phyloP scores from a whole-genome alignment of 768 basidiomycete genomes.

The Psilocybe tampanensis region DNA sequence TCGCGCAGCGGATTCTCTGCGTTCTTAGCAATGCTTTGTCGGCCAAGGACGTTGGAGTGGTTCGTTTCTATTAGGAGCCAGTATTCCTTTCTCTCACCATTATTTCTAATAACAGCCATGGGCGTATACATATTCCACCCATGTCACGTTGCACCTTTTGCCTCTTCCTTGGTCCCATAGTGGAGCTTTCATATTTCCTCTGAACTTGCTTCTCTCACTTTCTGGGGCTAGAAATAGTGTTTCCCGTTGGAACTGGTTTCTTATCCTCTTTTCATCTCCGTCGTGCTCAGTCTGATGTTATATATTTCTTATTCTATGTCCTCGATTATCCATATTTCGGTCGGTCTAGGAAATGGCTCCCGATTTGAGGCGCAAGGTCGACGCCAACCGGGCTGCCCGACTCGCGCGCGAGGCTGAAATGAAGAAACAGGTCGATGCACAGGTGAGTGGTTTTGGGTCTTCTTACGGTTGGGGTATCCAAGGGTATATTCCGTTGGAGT shows the following conservation, averaged over 20 bases:
- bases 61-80: slow-evolving; percentile 6
- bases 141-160: background rate
- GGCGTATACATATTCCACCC: background rate
- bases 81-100: slow-evolving; percentile 5
- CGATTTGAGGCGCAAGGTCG: slow-evolving; percentile 64
- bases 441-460: slow-evolving; percentile 40
- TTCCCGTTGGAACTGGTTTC: too few relatives aligned
- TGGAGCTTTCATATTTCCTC: slow-evolving; percentile 5
- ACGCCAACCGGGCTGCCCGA: slow-evolving; percentile 55
- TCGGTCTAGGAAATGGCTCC: slow-evolving; percentile 60
- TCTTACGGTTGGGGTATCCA: slow-evolving; percentile 4
- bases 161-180: background rate
- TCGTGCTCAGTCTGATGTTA: slow-evolving; percentile 3
- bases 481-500: background rate
- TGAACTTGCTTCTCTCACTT: background rate
- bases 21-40: slow-evolving; percentile 12
- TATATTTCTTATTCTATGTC: slow-evolving; percentile 2
- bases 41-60: slow-evolving; percentile 4
- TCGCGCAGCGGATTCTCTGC: slow-evolving; percentile 13
- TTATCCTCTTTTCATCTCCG: slow-evolving; percentile 11
- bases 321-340: slow-evolving; percentile 3
- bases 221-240: slow-evolving; percentile 7
- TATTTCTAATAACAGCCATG: background rate
- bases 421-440: slow-evolving; percentile 51
- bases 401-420: slow-evolving; percentile 55